Percentiles rank a stretch among this genome's conserved stretches.
Evolutionary conservation across 2,329 filamentous ascomycete species (phyloP).

Genomic region (Clarireedia homoeocarpa): DNA sequence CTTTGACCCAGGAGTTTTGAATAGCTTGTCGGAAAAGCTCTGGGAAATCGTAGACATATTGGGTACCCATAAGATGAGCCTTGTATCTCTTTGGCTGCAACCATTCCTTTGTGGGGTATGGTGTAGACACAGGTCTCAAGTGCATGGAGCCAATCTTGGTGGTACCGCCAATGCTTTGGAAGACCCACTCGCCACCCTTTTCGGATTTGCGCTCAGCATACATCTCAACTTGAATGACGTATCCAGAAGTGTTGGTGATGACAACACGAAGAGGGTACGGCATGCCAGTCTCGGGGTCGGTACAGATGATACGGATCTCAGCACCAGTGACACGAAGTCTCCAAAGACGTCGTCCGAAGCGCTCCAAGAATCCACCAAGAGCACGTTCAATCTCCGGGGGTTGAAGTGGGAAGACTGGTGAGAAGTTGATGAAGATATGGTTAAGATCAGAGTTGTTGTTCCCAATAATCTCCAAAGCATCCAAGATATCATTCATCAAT

Average conservation of each 20-base stretch:
- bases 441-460: slow-evolving; percentile 99
- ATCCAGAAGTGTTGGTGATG: slow-evolving; percentile 97
- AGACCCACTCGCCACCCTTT: slow-evolving; percentile 89
- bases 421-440: slow-evolving; percentile 99
- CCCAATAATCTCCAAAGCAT: slow-evolving; percentile 95
- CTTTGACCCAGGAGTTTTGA: slow-evolving; percentile 85
- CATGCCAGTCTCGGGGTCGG: slow-evolving; percentile 72
- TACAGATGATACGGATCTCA: slow-evolving; percentile 98
- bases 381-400: slow-evolving; percentile 88
- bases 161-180: slow-evolving; percentile 94
- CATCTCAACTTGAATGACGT: slow-evolving; percentile 94
- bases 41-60: slow-evolving; percentile 99
- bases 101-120: slow-evolving; percentile 97
- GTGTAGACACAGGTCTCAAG: slow-evolving; percentile 78
- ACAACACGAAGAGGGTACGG: slow-evolving; percentile 91
- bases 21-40: slow-evolving; percentile 98
- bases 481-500: slow-evolving; percentile 94
- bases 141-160: slow-evolving; percentile 96
- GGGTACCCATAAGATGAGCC: slow-evolving; percentile 97
- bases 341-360: slow-evolving; percentile 92
- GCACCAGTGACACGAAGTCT: slow-evolving; percentile 92
- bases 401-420: slow-evolving; percentile 86
- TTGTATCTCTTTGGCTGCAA: slow-evolving; percentile 99
- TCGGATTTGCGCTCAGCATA: slow-evolving; percentile 98
- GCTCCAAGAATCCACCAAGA: slow-evolving; percentile 89